phyloP scores from a whole-genome alignment of 805 yeast species.

The Starmera dryadoides region DNA sequence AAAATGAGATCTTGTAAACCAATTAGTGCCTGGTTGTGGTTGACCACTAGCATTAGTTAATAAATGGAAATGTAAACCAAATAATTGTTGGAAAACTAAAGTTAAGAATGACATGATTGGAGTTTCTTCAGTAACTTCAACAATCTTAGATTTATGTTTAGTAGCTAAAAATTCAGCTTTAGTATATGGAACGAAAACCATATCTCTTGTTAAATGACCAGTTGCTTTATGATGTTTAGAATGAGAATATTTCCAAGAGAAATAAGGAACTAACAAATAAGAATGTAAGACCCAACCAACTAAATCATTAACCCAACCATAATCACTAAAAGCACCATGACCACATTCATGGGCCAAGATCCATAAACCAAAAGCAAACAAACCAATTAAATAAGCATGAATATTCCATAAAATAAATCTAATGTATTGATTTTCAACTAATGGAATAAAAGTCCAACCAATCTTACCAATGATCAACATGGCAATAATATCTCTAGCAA shows the following conservation, averaged over 20 bases:
- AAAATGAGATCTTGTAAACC: constrained; percentile 41
- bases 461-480: constrained; percentile 35
- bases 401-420: constrained; percentile 37
- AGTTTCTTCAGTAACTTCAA: constrained; percentile 47
- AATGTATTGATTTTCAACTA: constrained; percentile 23
- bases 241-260: constrained; percentile 56
- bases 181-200: constrained; percentile 52
- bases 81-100: constrained; percentile 46
- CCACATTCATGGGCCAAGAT: constrained; percentile 62
- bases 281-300: constrained; percentile 59
- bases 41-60: constrained; percentile 53
- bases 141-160: constrained; percentile 25
- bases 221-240: constrained; percentile 59
- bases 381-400: constrained; percentile 33
- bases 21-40: constrained; percentile 34
- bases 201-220: constrained; percentile 52
- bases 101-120: constrained; percentile 39
- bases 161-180: constrained; percentile 35
- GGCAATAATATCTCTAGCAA: constrained; percentile 41
- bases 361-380: constrained; percentile 54
- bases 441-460: constrained; percentile 37
- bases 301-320: constrained; percentile 42
- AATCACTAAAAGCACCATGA: constrained; percentile 54
- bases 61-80: constrained; percentile 46
- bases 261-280: constrained; percentile 50